These are phyloP conservation scores for Didymella glomerata DNA, from an alignment of 2,329 filamentous ascomycete species.

Conservation along the genomic window DNA sequence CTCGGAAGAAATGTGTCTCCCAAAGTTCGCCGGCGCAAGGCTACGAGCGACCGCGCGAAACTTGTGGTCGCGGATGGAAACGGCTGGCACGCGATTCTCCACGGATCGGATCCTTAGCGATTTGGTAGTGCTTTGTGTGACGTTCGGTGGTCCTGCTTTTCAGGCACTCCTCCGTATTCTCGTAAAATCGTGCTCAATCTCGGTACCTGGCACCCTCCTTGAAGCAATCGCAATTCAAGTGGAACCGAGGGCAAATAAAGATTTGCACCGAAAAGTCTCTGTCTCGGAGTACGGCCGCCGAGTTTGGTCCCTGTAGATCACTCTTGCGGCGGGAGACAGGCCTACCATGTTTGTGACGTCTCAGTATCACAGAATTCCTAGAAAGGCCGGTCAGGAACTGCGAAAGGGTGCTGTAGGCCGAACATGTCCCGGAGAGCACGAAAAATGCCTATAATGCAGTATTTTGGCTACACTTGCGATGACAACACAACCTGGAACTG, in stretches of 20 bases:
- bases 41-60: slow-evolving; percentile 15
- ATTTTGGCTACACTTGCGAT: slow-evolving; percentile 12
- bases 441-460: neutral
- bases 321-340: slow-evolving; percentile 18
- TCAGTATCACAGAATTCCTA: slow-evolving; percentile 9
- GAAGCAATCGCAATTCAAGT: slow-evolving; percentile 12
- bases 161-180: slow-evolving; percentile 2
- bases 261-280: slow-evolving; percentile 18
- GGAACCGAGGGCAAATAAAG: slow-evolving; percentile 22
- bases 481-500: slow-evolving; percentile 3
- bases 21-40: slow-evolving; percentile 12
- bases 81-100: slow-evolving; percentile 12
- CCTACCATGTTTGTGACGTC: slow-evolving; percentile 18
- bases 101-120: slow-evolving; percentile 16
- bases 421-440: slow-evolving; percentile 2
- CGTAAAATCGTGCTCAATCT: slow-evolving; percentile 18
- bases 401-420: slow-evolving; percentile 13
- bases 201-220: slow-evolving; percentile 11
- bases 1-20: neutral
- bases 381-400: slow-evolving; percentile 10
- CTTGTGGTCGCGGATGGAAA: slow-evolving; percentile 8
- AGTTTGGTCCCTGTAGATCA: slow-evolving; percentile 24
- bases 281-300: slow-evolving; percentile 10
- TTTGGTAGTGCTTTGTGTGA: slow-evolving; percentile 10
- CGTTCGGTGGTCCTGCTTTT: slow-evolving; percentile 8